Evolutionary conservation across 2,329 filamentous ascomycete species (phyloP), one percentile per base, ranked within the genome.

Genomic region (Amphichorda felina): DNA sequence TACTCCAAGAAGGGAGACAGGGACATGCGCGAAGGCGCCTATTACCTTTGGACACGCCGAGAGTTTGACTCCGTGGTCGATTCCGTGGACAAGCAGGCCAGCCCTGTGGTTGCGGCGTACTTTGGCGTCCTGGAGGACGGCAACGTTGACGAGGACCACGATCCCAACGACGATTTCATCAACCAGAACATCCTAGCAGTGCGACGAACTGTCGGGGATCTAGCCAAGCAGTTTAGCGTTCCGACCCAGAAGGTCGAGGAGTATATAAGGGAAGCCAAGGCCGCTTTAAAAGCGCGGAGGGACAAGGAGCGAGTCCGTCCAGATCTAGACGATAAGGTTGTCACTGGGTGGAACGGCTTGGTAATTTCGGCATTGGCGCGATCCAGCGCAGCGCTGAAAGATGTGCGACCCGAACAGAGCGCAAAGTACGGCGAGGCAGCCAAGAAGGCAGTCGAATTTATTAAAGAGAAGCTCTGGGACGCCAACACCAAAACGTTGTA

Each of bases 151-250:
- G 76, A 79, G 4, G 74, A 80, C 37, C 77, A 89, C 46, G 91
- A 98, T 50, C 80, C 84, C 0, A 83, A 94, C 48, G 89, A 96
- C 51, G 89, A 96, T 50, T 89, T 96, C 40, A 80, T 94, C 50
- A 87, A 89, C 48, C 86, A 94, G 53, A 98, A 96, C 50, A 87
- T 94, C 5, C 60, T 95, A 2, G 75, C 77, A 26, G 70, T 94
- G 18, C 72, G 72, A 25, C 76, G 72, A 40, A 82, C 79, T 0
- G 68, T 77, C 0, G 66, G 70, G 15, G 75, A 81, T 32, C 65
- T 98, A 7, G 79, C 81, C 11, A 73, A 74, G 38, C 79, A 91
- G 45, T 82, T 94, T 46, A 79, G 76, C 2, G 65, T 89, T 11
- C 69, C 79, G 0, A 73, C 79, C 38, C 69, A 76, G 1, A 79